Base-by-base conservation (phyloP, 2,329 filamentous ascomycete genomes). In the Epichloe festucae region DNA sequence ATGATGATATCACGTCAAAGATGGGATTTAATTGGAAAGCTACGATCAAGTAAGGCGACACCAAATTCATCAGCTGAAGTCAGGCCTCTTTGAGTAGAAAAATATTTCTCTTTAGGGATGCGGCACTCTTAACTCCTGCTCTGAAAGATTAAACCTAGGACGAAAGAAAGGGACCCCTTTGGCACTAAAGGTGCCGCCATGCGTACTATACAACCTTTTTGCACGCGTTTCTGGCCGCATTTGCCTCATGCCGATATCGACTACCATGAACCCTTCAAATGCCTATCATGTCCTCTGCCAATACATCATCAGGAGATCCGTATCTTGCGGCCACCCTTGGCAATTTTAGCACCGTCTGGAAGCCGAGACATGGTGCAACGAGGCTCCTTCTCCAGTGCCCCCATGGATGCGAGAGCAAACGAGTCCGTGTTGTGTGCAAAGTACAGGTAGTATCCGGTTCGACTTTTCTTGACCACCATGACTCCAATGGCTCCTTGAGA, bases 401-500 rank as follows among this genome's bases (percentile, higher is more conserved):
- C 81, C 87, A 97, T 94, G 3, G 89, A 94, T 1, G 89, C 89
- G 50, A 98, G 70, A 5, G 90, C 89, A 72, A 85, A 84, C 2
- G 79, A 82, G 65, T 97, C 91, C 0, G 93, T 98, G 63, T 97
- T 98, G 73, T 98, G 93, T 1, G 86, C 90, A 70, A 95, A 98
- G 67, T 91, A 91, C 49, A 98, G 78, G 63, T 86, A 89, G 57
- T 88, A 81, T 1, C 89, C 89, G 21, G 79, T 75, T 12, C 73
- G 74, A 0, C 79, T 84, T 71, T 89, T 93, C 71, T 97, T 97
- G 60, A 96, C 86, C 1, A 83, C 82, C 73, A 98, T 82, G 53
- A 95, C 79, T 2, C 93, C 93, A 61, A 98, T 94, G 34, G 91
- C 90, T 3, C 87, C 89, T n/a, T 81, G 75, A 11, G 88, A 91